Percentiles rank a stretch among this genome's conserved stretches.
Evolutionary conservation across 192 early-diverging fungal genomes (phyloP).

Genomic region (Cladochytrium replicatum): DNA sequence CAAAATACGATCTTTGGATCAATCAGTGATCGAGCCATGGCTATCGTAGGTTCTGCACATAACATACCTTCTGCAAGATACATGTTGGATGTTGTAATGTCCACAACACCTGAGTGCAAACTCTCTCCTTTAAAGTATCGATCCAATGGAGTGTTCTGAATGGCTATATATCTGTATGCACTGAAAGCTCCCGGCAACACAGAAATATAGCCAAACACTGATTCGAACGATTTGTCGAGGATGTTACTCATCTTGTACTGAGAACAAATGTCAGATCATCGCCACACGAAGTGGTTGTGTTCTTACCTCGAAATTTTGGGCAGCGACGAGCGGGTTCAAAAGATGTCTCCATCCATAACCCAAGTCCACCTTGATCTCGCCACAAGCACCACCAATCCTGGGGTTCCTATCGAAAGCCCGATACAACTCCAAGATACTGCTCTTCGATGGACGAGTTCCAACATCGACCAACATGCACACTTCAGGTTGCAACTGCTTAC

Average conservation of each 20-base stretch:
- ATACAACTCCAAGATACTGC: slow-evolving; percentile 44
- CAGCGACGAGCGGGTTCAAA: slow-evolving; percentile 60
- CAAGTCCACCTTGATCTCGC: slow-evolving; percentile 58
- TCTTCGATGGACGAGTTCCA: slow-evolving; percentile 54
- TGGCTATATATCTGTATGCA: slow-evolving; percentile 60
- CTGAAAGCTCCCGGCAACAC: slow-evolving; percentile 76
- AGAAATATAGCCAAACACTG: slow-evolving; percentile 69
- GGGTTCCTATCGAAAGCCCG: slow-evolving; percentile 54
- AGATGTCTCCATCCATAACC: slow-evolving; percentile 56
- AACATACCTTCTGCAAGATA: slow-evolving; percentile 26
- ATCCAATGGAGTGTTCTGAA: slow-evolving; percentile 51
- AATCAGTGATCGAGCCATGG: slow-evolving; percentile 1
- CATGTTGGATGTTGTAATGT: slow-evolving; percentile 43
- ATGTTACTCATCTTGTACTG: slow-evolving; percentile 69
- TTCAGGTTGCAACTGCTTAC: slow-evolving; percentile 52
- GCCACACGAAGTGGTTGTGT: slow-evolving; percentile 58
- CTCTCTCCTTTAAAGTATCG: slow-evolving; percentile 63
- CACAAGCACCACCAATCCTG: slow-evolving; percentile 70
- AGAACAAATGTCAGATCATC: too few relatives aligned
- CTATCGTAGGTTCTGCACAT: slow-evolving; percentile 43
- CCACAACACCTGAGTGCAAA: slow-evolving; percentile 36
- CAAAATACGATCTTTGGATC: slow-evolving; percentile 74
- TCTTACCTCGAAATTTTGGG: slow-evolving; percentile 88
- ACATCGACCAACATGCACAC: slow-evolving; percentile 66
- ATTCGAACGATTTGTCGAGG: slow-evolving; percentile 66